Base-by-base conservation (phyloP, 148 eudicot genomes). In the Fagopyrum homotropicum region DNA sequence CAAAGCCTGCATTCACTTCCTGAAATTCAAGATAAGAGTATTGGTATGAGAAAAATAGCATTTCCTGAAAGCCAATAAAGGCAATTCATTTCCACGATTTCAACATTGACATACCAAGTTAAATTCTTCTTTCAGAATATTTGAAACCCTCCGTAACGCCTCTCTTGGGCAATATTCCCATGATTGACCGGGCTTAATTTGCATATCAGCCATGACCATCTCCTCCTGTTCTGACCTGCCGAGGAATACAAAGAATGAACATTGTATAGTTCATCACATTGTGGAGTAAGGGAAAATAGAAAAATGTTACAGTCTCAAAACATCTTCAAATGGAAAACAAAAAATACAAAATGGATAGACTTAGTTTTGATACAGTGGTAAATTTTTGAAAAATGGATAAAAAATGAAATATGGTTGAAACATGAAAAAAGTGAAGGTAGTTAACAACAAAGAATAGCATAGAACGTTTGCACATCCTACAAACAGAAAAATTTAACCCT, bases 121-220 rank as follows among this genome's bases (percentile, higher is more conserved):
- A 75, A 90, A 96, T 80, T 96, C 98, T 78, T 89, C 93, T 84
- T 92, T 92, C 82, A 96, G 61, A 74, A 90, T 83, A 83, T 89
- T 83, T 9, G 81, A 78, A 84, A 83, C 89, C 73, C 90, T 90
- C 51, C 94, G 81, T 40, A 96, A 80, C 35, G 98, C 85, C 61
- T 89, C 98, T 82, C 99, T 89, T 26, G 99, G 98, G 81, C 99
- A 96, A 77, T 89, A 92, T 73, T 96, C 98, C 98, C 98, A 96
- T 57, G 94, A 85, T 84, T 82, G 86, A 68, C 97, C 99, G 52
- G 97, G 97, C 83, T 66, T 89, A 45, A 85, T 72, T 77, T 89
- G 85, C 99, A 96, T 96, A 83, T 96, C 99, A 76, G 91, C 91
- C 77, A 96, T 80, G 80, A 92, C 98, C 98, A 96, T 96, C 73